Base-by-base conservation (phyloP, 345 rosid genomes). In the Lumnitzera racemosa region DNA sequence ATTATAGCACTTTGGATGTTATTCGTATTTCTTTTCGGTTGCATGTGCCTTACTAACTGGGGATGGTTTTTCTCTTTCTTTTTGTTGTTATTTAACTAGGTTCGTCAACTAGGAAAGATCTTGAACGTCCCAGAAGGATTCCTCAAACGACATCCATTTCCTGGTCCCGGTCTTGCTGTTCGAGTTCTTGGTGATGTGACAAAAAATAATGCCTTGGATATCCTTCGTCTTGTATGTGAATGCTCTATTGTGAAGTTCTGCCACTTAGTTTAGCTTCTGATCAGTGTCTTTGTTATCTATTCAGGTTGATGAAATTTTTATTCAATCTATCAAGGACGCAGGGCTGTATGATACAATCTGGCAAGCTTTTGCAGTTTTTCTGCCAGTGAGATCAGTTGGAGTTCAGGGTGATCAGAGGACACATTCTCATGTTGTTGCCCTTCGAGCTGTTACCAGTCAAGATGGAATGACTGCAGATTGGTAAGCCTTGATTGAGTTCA, bases 381-480 rank as follows among this genome's bases (percentile, higher is more conserved):
- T 95, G 74, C 99, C 99, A 20, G 77, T 95, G 61, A 82, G 88
- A 72, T 88, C 96, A 16, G 99, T 90, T 67, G 99, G 99, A 74
- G 97, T 95, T 70, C 97, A 90, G 79, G 99, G 99, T 2, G 99
- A 95, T 83, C 95, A 95, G 79, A 84, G 99, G 76, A 90, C 99
- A 12, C 97, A 95, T 77, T 88, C 99, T 67, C 86, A 95, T 78
- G 97, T 95, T 14, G 97, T 95, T 75, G 96, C 99, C 78, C 95
- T 95, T 47, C 80, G 99, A 51, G 99, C 99, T 47, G 99, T 95
- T 59, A 95, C 96, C 50, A 95, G 99, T 80, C 94, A 95, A 82
- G 97, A 95, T 47, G 99, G 99, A 67, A 95, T 95, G 99, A 95
- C 97, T 9, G 97, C 99, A 50, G 99, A 95, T 67, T 90, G 99